Conservation (phyloP, 306 rosid species). For the Castanospermum australe region DNA sequence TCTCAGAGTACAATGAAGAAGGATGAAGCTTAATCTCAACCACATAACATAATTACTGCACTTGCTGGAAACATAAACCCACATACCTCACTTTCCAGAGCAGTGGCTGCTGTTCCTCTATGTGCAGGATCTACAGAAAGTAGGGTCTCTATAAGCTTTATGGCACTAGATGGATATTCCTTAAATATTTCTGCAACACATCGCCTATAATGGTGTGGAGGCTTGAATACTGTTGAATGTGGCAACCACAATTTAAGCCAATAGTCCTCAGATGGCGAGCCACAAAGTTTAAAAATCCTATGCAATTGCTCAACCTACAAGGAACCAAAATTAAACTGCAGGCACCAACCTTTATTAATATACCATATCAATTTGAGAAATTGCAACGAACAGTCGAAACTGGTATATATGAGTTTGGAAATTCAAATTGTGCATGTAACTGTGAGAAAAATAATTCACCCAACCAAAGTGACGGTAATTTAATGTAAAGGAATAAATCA, state of each 20-base stretch:
- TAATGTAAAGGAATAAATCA: background rate
- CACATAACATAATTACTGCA: conserved; percentile 8
- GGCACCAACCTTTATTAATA: conserved; percentile 9
- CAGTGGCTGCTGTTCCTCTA: conserved; percentile 78
- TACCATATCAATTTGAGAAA: background rate
- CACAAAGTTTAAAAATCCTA: conserved; percentile 94
- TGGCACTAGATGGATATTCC: conserved; percentile 61
- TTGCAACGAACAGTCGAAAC: conserved; percentile 5
- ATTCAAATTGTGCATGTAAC: background rate
- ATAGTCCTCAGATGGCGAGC: conserved; percentile 88
- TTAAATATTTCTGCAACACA: conserved; percentile 73
- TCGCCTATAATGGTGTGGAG: conserved; percentile 76
- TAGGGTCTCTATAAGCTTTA: conserved; percentile 71
- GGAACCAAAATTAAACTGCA: conserved; percentile 6
- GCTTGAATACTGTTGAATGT: conserved; percentile 66
- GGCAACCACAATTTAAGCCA: conserved; percentile 67
- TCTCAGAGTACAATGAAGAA: background rate
- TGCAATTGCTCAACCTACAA: conserved; percentile 94
- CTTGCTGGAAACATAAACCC: conserved; percentile 3
- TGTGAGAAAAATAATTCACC: no score
- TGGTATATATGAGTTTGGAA: conserved; percentile 1
- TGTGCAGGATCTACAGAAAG: conserved; percentile 75
- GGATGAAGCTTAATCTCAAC: background rate
- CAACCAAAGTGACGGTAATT: background rate
- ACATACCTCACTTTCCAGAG: conserved; percentile 76